Base-by-base conservation (phyloP, 169 alveolate species). In the Cryptosporidium sp. region DNA sequence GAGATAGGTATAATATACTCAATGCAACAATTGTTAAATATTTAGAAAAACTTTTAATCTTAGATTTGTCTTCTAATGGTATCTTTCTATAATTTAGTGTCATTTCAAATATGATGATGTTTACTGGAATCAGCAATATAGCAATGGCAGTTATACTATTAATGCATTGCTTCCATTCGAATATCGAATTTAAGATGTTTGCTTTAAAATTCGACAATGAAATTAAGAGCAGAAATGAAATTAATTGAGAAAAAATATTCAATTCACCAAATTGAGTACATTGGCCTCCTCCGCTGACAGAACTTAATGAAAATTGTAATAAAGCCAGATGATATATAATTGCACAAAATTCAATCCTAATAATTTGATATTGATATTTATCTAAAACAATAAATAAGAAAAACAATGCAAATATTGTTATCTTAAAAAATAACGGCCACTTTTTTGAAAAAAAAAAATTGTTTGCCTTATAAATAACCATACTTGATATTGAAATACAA, bases 211-310 rank as follows among this genome's bases (percentile, higher is more conserved):
- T 80, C 21, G 60, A 35, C 14, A 80, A 42, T 4, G 89, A 80
- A 31, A 80, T 61, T 65, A 80, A 14, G 26, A 80, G 65, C 23
- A 48, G 56, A 58, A 42, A 80, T 14, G 80, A 60, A 42, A 45
- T 44, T 29, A 80, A 8, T 62, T 80, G 89, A 10, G 89, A 80
- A 44, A 65, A 44, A 21, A 80, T 62, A 45, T 80, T 80, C 21
- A 80, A 80, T 62, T 80, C 89, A 35, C 89, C 75, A 48, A 80
- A 80, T 45, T 62, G 56, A 44, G 29, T 62, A 33, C 26, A 73
- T n/a, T 80, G 37, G 8, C 62, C 75, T 23, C 29, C 44, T 31
- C 8, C 23, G 2, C 10, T 37, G 0, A 37, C 31, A 16, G 21
- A 10, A 26, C 21, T 44, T 26, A 65, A 45, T 21, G 45, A 53